These are phyloP conservation scores for Elaeagnus macrophylla DNA, from an alignment of 306 rosid species.

Conservation along the genomic window DNA sequence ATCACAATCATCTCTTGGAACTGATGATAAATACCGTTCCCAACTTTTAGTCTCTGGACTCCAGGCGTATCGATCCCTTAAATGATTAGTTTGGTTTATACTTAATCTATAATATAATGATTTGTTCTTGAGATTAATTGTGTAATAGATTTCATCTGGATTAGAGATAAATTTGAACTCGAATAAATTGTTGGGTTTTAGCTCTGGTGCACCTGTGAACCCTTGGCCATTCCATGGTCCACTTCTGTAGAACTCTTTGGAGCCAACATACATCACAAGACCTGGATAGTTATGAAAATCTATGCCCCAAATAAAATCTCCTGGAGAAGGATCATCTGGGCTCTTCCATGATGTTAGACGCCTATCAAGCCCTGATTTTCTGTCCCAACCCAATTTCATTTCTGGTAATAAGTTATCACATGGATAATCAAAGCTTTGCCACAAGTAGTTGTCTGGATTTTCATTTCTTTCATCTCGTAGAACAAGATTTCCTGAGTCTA, in stretches of 20 bases:
- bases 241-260: not conserved
- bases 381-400: conserved; percentile 52
- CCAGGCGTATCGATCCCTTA: conserved; percentile 5
- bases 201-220: conserved; percentile 2
- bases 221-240: conserved; percentile 20
- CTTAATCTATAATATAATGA: not conserved
- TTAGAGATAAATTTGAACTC: conserved; percentile 17
- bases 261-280: not conserved
- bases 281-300: conserved; percentile 6
- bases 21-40: not conserved
- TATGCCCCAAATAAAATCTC: conserved; percentile 8
- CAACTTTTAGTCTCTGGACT: not conserved
- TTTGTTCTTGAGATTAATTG: conserved; percentile 4
- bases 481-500: conserved; percentile 43
- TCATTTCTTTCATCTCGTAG: conserved; percentile 24
- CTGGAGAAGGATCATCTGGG: conserved; percentile 12
- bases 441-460: conserved; percentile 18
- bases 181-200: conserved; percentile 14
- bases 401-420: conserved; percentile 40
- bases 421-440: conserved; percentile 61
- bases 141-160: conserved; percentile 12
- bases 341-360: conserved; percentile 9
- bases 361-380: conserved; percentile 13
- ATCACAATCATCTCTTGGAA: conserved; percentile 6
- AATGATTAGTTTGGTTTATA: not conserved